These are phyloP conservation scores for Ascochyta lentis DNA, from an alignment of 2,329 filamentous ascomycete genomes.

Conservation along the genomic window DNA sequence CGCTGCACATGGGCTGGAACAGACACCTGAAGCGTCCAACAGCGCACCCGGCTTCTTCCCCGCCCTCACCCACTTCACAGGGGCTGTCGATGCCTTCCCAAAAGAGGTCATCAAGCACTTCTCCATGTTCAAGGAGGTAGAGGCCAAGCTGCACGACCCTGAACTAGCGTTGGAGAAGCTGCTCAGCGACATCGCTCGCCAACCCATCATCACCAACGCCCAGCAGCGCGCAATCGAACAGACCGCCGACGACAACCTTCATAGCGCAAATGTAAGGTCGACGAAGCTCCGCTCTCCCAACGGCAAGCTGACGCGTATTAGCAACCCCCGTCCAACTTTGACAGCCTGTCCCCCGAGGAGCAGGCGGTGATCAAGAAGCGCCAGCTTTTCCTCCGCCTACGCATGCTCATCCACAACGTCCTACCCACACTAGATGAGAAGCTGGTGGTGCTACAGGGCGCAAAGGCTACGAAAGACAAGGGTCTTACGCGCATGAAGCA, in stretches of 20 bases:
- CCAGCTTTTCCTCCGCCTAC: conserved; percentile 78
- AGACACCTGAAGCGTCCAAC: conserved; percentile 47
- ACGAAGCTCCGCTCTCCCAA: conserved; percentile 35
- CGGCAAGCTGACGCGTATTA: conserved; percentile 31
- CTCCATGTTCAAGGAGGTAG: conserved; percentile 94
- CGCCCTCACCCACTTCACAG: conserved; percentile 78
- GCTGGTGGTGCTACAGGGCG: conserved; percentile 93
- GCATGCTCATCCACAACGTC: conserved; percentile 80
- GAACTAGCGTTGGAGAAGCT: conserved; percentile 82
- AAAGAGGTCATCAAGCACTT: conserved; percentile 96
- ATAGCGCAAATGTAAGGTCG: conserved; percentile 51
- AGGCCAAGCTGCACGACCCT: conserved; percentile 91
- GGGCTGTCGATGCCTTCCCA: conserved; percentile 88
- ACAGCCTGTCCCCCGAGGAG: conserved; percentile 41
- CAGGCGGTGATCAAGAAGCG: conserved; percentile 69
- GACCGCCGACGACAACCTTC: conserved; percentile 45
- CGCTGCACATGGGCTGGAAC: conserved; percentile 44
- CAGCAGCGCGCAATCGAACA: conserved; percentile 36
- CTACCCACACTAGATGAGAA: conserved; percentile 94
- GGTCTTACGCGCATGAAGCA: conserved; percentile 85
- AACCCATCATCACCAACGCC: conserved; percentile 52
- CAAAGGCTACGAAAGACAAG: conserved; percentile 85
- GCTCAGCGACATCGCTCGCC: conserved; percentile 66
- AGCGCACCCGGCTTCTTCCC: conserved; percentile 64
- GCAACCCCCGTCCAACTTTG: conserved; percentile 36